Evolutionary conservation across 2,329 filamentous ascomycete genomes (phyloP), one percentile per base, ranked within the genome.

Genomic region (Clarireedia hainanense): DNA sequence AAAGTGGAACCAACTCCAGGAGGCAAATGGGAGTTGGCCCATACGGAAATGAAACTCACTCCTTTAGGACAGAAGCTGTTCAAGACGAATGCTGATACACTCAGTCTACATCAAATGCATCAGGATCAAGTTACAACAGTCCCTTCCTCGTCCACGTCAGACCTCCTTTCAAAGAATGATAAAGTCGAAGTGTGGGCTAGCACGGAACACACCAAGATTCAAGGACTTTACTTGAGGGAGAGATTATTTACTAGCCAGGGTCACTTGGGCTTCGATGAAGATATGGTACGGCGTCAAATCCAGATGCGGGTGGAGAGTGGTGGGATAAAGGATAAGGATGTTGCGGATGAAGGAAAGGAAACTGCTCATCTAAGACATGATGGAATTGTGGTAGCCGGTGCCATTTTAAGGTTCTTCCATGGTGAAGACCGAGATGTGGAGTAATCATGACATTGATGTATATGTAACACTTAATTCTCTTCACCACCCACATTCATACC

Each of bases 21-120:
- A 15, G 89, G 89, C 2, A 72, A 79, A 34, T 95, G 90, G 90
- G 90, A 95, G 72, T 74, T 89, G n/a, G 83, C 85, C 48, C 89
- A 94, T 3, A 80, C 80, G 24, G 78, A 84, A 30, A 76, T 94
- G 47, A 70, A 83, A 57, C 74, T 94, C 67, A 89, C 83, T 3
- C 74, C 79, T 24, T 79, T 80, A 66, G 90, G 90, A 5, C 85
- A 83, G 71, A 77, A 85, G 62, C 58, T 95, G 1, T 91, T 95
- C 69, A 7, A 24, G 39, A 43, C 26, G 15, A 52, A 42, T 6
- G 20, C 24, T 5, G 26, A 75, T 15, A 88, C 84, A 76, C 77
- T 55, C 15, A 55, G 52, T 26, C 80, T 95, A 58, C 86, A 91
- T 69, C 88, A 95, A 71, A 94, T 95, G 88, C 90, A 96, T 71